Percentiles rank a stretch among this genome's conserved stretches.
Conservation (phyloP, 257 asterid species). For the Salvia hispanica region DNA sequence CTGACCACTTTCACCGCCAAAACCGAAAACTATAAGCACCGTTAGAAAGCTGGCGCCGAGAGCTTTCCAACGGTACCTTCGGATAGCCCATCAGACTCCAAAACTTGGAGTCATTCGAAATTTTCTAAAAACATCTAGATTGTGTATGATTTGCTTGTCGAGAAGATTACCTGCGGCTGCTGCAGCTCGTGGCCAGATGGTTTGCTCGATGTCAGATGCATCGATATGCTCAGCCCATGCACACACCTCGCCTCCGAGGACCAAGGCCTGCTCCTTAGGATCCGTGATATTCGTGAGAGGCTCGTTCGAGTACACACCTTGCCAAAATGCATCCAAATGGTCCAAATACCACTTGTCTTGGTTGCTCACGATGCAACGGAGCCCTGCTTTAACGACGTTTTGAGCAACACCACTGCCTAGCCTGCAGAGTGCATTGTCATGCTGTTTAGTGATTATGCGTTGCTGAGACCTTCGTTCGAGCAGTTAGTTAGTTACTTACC, state of each 20-base stretch:
- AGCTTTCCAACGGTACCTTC: too few relatives aligned
- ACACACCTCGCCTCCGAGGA: conserved; percentile 93
- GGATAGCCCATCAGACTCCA: too few relatives aligned
- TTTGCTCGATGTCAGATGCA: conserved; percentile 76
- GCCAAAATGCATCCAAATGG: conserved; percentile 78
- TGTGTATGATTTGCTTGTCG: not conserved
- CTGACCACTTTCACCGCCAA: too few relatives aligned
- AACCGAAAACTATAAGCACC: too few relatives aligned
- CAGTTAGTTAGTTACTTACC: conserved; percentile 43
- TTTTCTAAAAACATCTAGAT: too few relatives aligned
- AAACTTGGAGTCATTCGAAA: too few relatives aligned
- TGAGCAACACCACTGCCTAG: conserved; percentile 83
- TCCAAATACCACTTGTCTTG: conserved; percentile 96
- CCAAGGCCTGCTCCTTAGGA: conserved; percentile 62
- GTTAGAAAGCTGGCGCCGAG: too few relatives aligned
- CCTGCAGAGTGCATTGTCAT: conserved; percentile 43
- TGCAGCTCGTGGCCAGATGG: conserved; percentile 96
- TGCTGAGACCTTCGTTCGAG: not conserved
- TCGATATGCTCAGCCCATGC: conserved; percentile 83
- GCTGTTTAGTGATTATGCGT: too few relatives aligned
- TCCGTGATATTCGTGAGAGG: conserved; percentile 80
- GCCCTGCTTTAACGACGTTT: conserved; percentile 65
- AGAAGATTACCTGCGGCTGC: conserved; percentile 89
- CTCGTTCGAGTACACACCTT: conserved; percentile 76
- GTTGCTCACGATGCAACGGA: conserved; percentile 91